Conservation (phyloP, 257 asterid species). For the Lithospermum erythrorhizon region DNA sequence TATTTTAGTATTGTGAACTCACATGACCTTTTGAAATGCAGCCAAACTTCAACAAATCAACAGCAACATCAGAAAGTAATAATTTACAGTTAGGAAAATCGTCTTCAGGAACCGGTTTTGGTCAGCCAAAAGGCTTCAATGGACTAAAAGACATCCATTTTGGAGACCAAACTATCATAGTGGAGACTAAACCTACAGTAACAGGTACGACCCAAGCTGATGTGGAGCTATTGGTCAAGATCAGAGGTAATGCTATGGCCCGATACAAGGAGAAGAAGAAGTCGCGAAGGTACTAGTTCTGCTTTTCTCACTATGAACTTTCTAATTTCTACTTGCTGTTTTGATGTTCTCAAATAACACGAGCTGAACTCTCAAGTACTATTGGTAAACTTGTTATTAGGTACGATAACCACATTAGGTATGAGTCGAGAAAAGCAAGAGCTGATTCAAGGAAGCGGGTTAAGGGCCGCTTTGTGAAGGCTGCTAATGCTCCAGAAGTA, state of each 20-base stretch:
- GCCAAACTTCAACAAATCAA: slow-evolving; percentile 34
- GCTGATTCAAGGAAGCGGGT: slow-evolving; percentile 93
- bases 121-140: slow-evolving; percentile 28
- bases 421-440: slow-evolving; percentile 92
- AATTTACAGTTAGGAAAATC: slow-evolving; percentile 31
- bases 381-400: slow-evolving; percentile 21
- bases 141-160: slow-evolving; percentile 43
- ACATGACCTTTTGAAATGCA: slow-evolving; percentile 22
- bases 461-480: slow-evolving; percentile 93
- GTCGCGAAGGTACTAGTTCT: slow-evolving; percentile 53
- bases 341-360: not conserved
- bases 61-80: slow-evolving; percentile 53
- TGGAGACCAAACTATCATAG: slow-evolving; percentile 31
- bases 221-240: slow-evolving; percentile 64
- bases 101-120: slow-evolving; percentile 33
- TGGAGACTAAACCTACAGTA: slow-evolving; percentile 27
- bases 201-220: slow-evolving; percentile 38
- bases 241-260: slow-evolving; percentile 85
- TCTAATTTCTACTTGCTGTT: not conserved
- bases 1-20: slow-evolving; percentile 11
- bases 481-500: slow-evolving; percentile 49
- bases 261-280: slow-evolving; percentile 92
- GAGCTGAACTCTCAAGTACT: slow-evolving; percentile 3
- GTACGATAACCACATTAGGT: slow-evolving; percentile 79
- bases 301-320: not conserved